Evolutionary conservation across 257 asterid species (phyloP).

Genomic region (Leptodermis oblonga): DNA sequence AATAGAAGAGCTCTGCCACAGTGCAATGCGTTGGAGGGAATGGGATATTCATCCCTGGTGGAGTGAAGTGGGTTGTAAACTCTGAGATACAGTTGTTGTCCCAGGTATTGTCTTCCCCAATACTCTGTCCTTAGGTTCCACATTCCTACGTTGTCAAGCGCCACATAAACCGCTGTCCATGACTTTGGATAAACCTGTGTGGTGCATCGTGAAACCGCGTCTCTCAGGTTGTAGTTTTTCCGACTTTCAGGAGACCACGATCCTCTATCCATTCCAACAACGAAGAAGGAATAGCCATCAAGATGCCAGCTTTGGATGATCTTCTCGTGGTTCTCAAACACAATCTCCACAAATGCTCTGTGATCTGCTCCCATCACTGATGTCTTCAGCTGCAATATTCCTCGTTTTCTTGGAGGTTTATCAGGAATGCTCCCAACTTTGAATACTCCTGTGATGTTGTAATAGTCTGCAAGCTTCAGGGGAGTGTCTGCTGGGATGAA

Average conservation of each 20-base stretch:
- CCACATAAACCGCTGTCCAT: constrained; percentile 65
- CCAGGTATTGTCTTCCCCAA: constrained; percentile 74
- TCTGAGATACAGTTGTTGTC: constrained; percentile 66
- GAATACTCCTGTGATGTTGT: constrained; percentile 48
- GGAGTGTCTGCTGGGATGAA: constrained; percentile 61
- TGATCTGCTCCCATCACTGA: constrained; percentile 62
- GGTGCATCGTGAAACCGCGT: constrained; percentile 61
- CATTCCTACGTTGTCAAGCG: constrained; percentile 78
- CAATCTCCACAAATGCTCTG: constrained; percentile 58
- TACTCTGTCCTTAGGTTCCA: constrained; percentile 68
- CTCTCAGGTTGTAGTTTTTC: constrained; percentile 52
- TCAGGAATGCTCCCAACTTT: constrained; percentile 55
- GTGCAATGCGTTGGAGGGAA: constrained; percentile 56
- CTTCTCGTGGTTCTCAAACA: constrained; percentile 56
- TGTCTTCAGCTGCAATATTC: constrained; percentile 31
- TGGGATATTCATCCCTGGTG: constrained; percentile 50
- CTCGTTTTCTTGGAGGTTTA: constrained; percentile 21
- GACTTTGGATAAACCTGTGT: constrained; percentile 71
- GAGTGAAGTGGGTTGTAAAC: constrained; percentile 46
- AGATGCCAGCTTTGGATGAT: constrained; percentile 65
- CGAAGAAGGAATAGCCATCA: constrained; percentile 69
- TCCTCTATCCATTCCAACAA: constrained; percentile 69
- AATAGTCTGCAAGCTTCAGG: constrained; percentile 72
- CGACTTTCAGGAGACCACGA: constrained; percentile 48
- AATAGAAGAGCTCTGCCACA: constrained; percentile 51